phyloP scores from a whole-genome alignment of 2,329 filamentous ascomycete species.

The Ophiostoma quercus region DNA sequence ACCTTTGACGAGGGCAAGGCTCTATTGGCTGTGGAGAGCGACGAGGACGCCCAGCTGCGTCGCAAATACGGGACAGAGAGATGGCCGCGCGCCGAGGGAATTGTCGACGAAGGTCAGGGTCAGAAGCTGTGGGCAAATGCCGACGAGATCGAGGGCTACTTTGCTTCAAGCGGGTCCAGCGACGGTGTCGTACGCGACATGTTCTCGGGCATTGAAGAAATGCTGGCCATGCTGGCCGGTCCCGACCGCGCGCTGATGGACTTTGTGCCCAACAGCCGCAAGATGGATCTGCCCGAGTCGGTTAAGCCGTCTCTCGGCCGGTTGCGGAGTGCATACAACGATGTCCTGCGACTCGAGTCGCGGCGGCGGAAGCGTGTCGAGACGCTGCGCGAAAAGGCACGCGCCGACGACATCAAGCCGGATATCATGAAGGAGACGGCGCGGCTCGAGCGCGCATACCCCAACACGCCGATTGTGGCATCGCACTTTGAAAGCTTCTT shows the following conservation, averaged over 20 bases:
- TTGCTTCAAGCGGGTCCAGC: conserved; percentile 57
- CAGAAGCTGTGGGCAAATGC: conserved; percentile 68
- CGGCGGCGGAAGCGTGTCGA: conserved; percentile 75
- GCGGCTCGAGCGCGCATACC: conserved; percentile 78
- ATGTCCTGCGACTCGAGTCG: conserved; percentile 77
- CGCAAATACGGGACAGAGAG: conserved; percentile 79
- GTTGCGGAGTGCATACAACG: conserved; percentile 75
- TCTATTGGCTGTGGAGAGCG: conserved; percentile 70
- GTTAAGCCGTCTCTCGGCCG: conserved; percentile 74
- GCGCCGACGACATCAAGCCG: conserved; percentile 80
- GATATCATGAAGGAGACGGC: conserved; percentile 79
- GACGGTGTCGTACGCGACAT: conserved; percentile 67
- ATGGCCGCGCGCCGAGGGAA: conserved; percentile 69
- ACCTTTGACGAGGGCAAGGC: conserved; percentile 80
- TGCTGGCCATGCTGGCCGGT: conserved; percentile 70
- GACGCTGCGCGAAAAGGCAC: conserved; percentile 69
- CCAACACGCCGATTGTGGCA: conserved; percentile 76
- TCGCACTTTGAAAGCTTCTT: conserved; percentile 92
- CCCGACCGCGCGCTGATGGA: conserved; percentile 77
- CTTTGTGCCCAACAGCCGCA: conserved; percentile 80
- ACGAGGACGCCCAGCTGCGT: conserved; percentile 73
- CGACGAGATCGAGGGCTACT: conserved; percentile 78
- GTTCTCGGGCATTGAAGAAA: conserved; percentile 66
- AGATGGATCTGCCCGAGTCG: conserved; percentile 70
- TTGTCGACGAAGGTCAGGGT: conserved; percentile 52